A percentile compares a stretch with the other conserved stretches of the same genome.
These are phyloP conservation scores for Metarhizium brunneum DNA, from an alignment of 2,329 filamentous ascomycete species.

Conservation along the genomic window DNA sequence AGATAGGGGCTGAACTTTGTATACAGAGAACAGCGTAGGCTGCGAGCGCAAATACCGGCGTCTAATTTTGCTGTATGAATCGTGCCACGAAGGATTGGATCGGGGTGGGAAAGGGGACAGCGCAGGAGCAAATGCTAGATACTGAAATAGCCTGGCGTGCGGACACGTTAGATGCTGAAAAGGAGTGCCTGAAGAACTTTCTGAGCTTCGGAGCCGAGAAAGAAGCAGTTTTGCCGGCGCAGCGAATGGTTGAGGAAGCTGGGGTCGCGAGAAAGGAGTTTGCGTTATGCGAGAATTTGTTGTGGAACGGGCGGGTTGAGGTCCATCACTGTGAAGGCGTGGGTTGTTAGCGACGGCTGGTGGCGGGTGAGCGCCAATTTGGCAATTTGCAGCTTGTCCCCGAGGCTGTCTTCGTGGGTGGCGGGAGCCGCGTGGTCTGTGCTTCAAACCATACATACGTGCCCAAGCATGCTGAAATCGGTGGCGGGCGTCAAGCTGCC, in stretches of 20 bases:
- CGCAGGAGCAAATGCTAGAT: background rate
- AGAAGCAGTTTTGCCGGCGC: background rate
- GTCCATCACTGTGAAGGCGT: background rate
- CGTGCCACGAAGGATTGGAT: background rate
- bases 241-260: background rate
- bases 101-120: background rate
- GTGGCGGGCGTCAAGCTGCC: background rate
- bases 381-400: background rate
- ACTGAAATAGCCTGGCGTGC: background rate
- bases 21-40: background rate
- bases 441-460: background rate
- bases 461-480: background rate
- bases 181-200: background rate
- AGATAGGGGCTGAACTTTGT: background rate
- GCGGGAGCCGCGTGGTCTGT: background rate
- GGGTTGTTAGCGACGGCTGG: background rate
- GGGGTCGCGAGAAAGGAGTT: background rate
- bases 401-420: background rate
- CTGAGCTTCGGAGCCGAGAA: background rate
- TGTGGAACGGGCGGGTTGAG: slow-evolving; percentile 7
- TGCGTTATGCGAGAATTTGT: slow-evolving; percentile 6
- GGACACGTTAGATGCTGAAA: background rate
- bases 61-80: background rate
- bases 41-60: background rate
- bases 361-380: background rate